Conservation (phyloP, 495 filamentous ascomycete genomes). For the Talaromyces trachyspermus region DNA sequence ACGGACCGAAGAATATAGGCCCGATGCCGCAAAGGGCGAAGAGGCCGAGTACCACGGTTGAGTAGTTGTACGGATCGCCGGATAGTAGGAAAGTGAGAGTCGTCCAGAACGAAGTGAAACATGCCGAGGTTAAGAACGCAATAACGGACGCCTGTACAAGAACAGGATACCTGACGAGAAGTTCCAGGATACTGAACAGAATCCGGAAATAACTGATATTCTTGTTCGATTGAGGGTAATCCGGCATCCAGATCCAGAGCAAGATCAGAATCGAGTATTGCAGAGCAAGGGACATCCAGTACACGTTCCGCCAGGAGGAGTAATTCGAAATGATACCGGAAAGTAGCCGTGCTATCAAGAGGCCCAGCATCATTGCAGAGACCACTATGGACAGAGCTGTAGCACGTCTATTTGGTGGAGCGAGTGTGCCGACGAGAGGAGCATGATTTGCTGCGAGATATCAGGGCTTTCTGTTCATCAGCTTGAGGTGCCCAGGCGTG, state of each 20-base stretch:
- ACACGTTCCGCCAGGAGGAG: constrained; percentile 66
- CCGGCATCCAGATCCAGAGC: constrained; percentile 70
- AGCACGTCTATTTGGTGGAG: constrained; percentile 59
- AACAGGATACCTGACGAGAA: constrained; percentile 56
- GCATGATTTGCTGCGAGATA: constrained; percentile 58
- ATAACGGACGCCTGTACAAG: constrained; percentile 60
- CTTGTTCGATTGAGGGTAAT: constrained; percentile 70
- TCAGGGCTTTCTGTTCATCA: not conserved
- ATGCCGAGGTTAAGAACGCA: constrained; percentile 45
- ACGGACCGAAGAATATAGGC: constrained; percentile 55
- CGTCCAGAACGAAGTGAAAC: constrained; percentile 74
- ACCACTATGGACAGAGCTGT: constrained; percentile 64
- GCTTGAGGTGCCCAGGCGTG: not conserved
- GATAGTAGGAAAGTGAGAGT: constrained; percentile 75
- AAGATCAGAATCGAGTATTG: constrained; percentile 61
- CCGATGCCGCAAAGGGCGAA: constrained; percentile 72
- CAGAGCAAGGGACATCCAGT: constrained; percentile 70
- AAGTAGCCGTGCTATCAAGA: constrained; percentile 70
- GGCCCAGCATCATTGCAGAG: constrained; percentile 68
- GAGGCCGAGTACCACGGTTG: constrained; percentile 60
- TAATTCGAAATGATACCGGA: constrained; percentile 68
- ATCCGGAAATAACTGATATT: constrained; percentile 52
- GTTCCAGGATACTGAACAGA: constrained; percentile 52
- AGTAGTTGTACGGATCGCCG: constrained; percentile 58
- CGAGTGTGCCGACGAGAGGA: constrained; percentile 79